phyloP scores from a whole-genome alignment of 1,139 yeast genomes.

The Saccharomyces hybrid region DNA sequence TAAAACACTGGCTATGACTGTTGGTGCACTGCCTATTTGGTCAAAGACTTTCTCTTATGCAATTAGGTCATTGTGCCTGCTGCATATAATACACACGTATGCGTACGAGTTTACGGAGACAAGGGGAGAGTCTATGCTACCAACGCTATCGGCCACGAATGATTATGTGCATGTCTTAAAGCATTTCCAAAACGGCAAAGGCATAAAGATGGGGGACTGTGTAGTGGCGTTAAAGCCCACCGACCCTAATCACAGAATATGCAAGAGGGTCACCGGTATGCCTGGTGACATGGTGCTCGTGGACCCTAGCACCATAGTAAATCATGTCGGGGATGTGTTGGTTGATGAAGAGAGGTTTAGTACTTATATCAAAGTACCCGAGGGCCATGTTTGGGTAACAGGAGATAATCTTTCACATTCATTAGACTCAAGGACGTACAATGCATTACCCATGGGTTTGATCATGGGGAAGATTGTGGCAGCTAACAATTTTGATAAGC shows the following conservation, averaged over 20 bases:
- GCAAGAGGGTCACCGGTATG: conserved; percentile 92
- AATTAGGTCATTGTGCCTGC: conserved; percentile 57
- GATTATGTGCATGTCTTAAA: conserved; percentile 82
- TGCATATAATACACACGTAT: conserved; percentile 60
- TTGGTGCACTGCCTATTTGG: not conserved
- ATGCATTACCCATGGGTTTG: conserved; percentile 79
- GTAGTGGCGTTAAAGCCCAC: conserved; percentile 88
- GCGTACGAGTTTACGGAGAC: conserved; percentile 76
- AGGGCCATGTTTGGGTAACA: conserved; percentile 95
- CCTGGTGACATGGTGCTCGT: conserved; percentile 80
- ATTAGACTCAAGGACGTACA: conserved; percentile 84
- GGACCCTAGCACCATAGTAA: conserved; percentile 55
- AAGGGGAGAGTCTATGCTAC: conserved; percentile 91
- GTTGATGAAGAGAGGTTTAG: conserved; percentile 36
- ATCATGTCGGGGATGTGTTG: conserved; percentile 12
- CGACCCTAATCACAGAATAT: conserved; percentile 76
- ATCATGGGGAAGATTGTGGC: conserved; percentile 86
- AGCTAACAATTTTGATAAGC: conserved; percentile 38
- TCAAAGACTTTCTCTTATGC: conserved; percentile 1
- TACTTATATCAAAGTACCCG: conserved; percentile 61
- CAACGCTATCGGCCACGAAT: conserved; percentile 66
- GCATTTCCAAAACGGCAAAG: conserved; percentile 40
- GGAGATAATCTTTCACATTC: conserved; percentile 89
- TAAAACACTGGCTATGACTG: not conserved
- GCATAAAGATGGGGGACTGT: conserved; percentile 71